phyloP scores from a whole-genome alignment of 2,329 filamentous ascomycete genomes.

The Graphiopsis chlorocephala region DNA sequence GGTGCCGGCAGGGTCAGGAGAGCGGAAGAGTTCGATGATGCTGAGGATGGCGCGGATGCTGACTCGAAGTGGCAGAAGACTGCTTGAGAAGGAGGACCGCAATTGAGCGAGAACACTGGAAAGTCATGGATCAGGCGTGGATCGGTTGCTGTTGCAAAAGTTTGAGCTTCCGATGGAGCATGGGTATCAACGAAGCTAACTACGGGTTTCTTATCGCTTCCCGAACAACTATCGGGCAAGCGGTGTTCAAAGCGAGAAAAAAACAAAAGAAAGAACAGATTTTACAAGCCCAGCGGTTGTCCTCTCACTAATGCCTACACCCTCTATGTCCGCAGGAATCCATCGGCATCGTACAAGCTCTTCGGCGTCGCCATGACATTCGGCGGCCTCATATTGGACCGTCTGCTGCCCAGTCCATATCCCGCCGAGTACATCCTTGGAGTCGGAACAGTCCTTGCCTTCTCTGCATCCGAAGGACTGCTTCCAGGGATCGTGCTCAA shows the following conservation, averaged over 20 bases:
- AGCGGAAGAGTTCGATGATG: conserved; percentile 45
- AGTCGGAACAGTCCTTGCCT: not conserved
- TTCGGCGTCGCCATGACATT: conserved; percentile 38
- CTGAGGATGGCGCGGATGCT: conserved; percentile 30
- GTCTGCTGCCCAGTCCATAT: conserved; percentile 9
- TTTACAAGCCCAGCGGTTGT: not conserved
- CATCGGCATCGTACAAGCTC: conserved; percentile 47
- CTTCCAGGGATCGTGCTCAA: conserved; percentile 7
- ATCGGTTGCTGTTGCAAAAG: not conserved
- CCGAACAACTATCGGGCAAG: not conserved
- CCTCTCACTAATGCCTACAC: not conserved
- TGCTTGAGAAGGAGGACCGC: conserved; percentile 33
- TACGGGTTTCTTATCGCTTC: not conserved
- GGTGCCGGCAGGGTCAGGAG: conserved; percentile 34
- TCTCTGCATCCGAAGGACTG: conserved; percentile 9
- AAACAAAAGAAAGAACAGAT: not conserved
- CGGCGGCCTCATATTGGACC: conserved; percentile 1
- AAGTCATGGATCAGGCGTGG: not conserved
- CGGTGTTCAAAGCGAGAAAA: not conserved
- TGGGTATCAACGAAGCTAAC: not conserved
- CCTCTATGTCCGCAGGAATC: conserved; percentile 32
- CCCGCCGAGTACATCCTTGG: conserved; percentile 5
- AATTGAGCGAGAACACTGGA: not conserved
- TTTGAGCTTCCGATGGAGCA: not conserved
- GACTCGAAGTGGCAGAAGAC: conserved; percentile 56